Evolutionary conservation across 495 filamentous ascomycete genomes (phyloP).

Genomic region (Aspergillus affinis): DNA sequence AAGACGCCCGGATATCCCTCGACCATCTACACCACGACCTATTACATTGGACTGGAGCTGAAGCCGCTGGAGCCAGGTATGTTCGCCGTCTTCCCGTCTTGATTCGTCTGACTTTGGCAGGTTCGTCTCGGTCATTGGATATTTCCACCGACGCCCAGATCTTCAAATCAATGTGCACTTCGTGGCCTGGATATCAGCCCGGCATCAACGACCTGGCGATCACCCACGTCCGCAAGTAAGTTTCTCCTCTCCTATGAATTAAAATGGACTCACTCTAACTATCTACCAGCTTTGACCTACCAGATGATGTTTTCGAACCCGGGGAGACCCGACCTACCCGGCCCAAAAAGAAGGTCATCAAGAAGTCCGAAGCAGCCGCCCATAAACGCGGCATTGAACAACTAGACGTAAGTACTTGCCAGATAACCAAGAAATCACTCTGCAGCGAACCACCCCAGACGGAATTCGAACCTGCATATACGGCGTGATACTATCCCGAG

Average conservation of each 20-base stretch:
- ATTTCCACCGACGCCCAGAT: conserved; percentile 71
- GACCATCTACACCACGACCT: conserved; percentile 79
- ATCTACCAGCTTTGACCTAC: conserved; percentile 69
- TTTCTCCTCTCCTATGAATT: conserved; percentile 2
- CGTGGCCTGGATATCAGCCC: conserved; percentile 64
- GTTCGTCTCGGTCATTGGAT: conserved; percentile 52
- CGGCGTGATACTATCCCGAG: conserved; percentile 16
- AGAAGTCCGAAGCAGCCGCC: conserved; percentile 35
- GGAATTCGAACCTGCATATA: conserved; percentile 24
- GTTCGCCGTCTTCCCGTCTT: conserved; percentile 15
- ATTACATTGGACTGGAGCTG: conserved; percentile 81
- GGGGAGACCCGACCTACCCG: conserved; percentile 72
- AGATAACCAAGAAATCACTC: conserved; percentile 25
- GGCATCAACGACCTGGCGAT: conserved; percentile 66
- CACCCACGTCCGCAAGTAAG: conserved; percentile 75
- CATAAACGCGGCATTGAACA: conserved; percentile 47
- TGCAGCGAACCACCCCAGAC: conserved; percentile 13
- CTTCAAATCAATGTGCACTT: conserved; percentile 69
- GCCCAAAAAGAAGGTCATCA: conserved; percentile 61
- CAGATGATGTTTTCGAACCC: conserved; percentile 81
- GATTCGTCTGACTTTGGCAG: conserved; percentile 35
- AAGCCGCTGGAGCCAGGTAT: conserved; percentile 35
- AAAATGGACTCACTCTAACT: conserved; percentile 14
- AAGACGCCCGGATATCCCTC: conserved; percentile 7
- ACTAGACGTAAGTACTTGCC: conserved; percentile 47